Base-by-base conservation (phyloP, 73 alveolate genomes). In the Paraurostyla sp. region DNA sequence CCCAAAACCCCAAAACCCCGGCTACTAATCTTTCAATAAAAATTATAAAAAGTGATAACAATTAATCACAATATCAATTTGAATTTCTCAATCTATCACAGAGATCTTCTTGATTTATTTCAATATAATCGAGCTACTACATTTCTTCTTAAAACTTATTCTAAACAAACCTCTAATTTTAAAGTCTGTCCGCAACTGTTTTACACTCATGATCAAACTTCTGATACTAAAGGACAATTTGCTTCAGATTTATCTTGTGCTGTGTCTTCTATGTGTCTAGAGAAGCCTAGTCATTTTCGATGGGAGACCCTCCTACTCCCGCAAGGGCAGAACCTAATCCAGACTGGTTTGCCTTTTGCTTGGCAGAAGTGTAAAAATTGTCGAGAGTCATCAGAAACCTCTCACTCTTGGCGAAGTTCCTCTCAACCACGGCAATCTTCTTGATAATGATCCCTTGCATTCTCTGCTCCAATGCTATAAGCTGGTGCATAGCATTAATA, bases 381-480 rank as follows among this genome's bases (percentile, higher is more conserved):
- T 83, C 92, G 1, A 83, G 22, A 6, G 75, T 40, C 57, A 83
- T 83, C 23, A 83, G 27, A 29, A 83, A 83, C 36, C 7, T 9
- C 86, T 83, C 92, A 29, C 71, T 63, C 48, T 83, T 65, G 15
- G 76, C 62, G 29, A 83, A 83, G 57, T 46, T 45, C 36, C 32
- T 45, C 36, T 83, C 92, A 3, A 83, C 27, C 20, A 45, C 65
- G 33, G 62, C 85, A 36, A 83, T 83, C 32, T 83, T 83, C n/a
- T 54, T 22, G 32, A 32, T 51, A 20, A 59, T 38, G 20, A 83
- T 78, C 0, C 76, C 50, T 29, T 83, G 62, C 85, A 83, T 27
- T 63, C 32, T 83, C 76, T 63, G 38, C 43, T 83, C 92, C 33
- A 35, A 41, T 25, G 38, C 85, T 25, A 83, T 63, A 6, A 52